phyloP scores from a whole-genome alignment of 2,329 filamentous ascomycete species.

The Fusarium zealandicum region DNA sequence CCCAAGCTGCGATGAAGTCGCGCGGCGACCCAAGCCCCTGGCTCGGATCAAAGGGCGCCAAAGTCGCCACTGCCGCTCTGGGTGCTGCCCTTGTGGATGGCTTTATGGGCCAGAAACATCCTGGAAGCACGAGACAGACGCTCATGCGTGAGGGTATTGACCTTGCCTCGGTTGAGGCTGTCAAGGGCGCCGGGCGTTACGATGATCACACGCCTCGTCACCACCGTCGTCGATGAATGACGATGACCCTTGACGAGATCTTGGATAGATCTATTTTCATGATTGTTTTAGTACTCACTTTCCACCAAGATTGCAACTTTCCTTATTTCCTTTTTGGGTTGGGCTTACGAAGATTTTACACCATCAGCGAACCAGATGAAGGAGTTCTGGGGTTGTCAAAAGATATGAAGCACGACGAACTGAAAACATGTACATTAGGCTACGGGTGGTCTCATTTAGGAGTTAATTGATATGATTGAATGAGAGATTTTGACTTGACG shows the following conservation, averaged over 20 bases:
- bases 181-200: conserved; percentile 2
- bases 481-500: no score
- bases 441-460: no score
- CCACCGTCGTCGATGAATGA: neutral
- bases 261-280: neutral
- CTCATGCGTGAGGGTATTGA: conserved; percentile 40
- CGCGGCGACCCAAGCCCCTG: conserved; percentile 55
- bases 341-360: neutral
- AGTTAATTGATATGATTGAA: no score
- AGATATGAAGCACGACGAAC: neutral
- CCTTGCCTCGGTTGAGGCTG: conserved; percentile 30
- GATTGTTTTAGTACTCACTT: neutral
- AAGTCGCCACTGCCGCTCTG: conserved; percentile 57
- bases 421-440: conserved; percentile 1
- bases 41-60: conserved; percentile 58
- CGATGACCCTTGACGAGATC: neutral
- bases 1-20: conserved; percentile 56
- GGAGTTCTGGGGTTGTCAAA: neutral
- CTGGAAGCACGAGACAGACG: conserved; percentile 37
- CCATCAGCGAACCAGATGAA: neutral
- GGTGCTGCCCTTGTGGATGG: conserved; percentile 58
- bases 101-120: conserved; percentile 49
- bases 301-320: neutral
- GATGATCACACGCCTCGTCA: conserved; percentile 7
- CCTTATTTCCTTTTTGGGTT: neutral